A percentile compares a stretch with the other conserved stretches of the same genome.
Evolutionary conservation across 2,329 filamentous ascomycete species (phyloP).

Genomic region (Coniochaeta sp.): DNA sequence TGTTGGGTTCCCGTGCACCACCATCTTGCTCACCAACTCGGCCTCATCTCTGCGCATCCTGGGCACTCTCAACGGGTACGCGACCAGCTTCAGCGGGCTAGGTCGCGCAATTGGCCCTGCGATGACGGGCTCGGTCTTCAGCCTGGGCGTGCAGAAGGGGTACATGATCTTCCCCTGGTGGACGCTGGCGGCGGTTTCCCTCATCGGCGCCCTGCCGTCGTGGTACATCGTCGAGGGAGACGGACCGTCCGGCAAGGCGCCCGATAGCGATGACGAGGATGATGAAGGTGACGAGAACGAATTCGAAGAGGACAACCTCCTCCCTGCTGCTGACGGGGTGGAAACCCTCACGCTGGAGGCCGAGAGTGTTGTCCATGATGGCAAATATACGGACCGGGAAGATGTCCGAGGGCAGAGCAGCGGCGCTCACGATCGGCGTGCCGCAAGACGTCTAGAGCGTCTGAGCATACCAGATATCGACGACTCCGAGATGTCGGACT

Average conservation of each 20-base stretch:
- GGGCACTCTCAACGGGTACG: slow-evolving; percentile 85
- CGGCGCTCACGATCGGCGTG: neutral
- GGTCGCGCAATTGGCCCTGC: slow-evolving; percentile 76
- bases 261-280: slow-evolving; percentile 18
- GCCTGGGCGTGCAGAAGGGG: slow-evolving; percentile 64
- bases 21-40: slow-evolving; percentile 85
- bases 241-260: slow-evolving; percentile 37
- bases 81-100: slow-evolving; percentile 73
- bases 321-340: neutral
- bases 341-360: neutral
- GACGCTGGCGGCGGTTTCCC: slow-evolving; percentile 57
- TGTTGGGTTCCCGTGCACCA: slow-evolving; percentile 81
- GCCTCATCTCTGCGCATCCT: slow-evolving; percentile 68
- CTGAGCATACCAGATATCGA: neutral
- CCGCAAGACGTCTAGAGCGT: neutral
- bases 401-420: neutral
- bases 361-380: neutral
- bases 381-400: neutral
- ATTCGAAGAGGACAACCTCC: slow-evolving; percentile 13
- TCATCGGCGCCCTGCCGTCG: slow-evolving; percentile 62
- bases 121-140: slow-evolving; percentile 64
- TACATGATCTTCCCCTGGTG: slow-evolving; percentile 79
- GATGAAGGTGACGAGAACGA: slow-evolving; percentile 26
- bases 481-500: neutral
- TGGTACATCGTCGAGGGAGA: slow-evolving; percentile 70